Evolutionary conservation across 352 stramenopile species (phyloP).

Genomic region (Phytophthora hybrid): DNA sequence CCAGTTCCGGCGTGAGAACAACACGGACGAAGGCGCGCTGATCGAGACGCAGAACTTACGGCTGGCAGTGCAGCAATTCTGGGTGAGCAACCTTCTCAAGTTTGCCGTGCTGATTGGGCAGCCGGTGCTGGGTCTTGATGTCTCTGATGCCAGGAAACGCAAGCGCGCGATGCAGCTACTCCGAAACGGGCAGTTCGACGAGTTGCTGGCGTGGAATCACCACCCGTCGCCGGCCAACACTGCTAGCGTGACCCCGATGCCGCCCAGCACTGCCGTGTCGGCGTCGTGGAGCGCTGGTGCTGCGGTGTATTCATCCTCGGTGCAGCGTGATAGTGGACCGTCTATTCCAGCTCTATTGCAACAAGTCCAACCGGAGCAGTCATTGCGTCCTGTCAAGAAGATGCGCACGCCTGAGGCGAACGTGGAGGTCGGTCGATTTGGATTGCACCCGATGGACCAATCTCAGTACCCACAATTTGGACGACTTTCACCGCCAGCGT

Average conservation of each 20-base stretch:
- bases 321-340: constrained; percentile 37
- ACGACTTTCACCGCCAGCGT: constrained; percentile 31
- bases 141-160: constrained; percentile 86
- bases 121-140: constrained; percentile 73
- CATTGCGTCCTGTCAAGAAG: constrained; percentile 50
- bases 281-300: constrained; percentile 36
- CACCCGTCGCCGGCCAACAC: constrained; percentile 50
- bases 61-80: constrained; percentile 87
- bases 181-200: constrained; percentile 79
- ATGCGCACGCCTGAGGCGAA: constrained; percentile 57
- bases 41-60: constrained; percentile 77
- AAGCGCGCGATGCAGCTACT: constrained; percentile 83
- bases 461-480: constrained; percentile 41
- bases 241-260: constrained; percentile 53
- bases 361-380: constrained; percentile 33
- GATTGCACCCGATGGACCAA: constrained; percentile 37
- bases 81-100: constrained; percentile 87
- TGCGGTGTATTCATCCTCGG: constrained; percentile 35
- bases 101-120: constrained; percentile 82
- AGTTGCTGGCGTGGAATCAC: constrained; percentile 72
- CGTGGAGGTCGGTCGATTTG: constrained; percentile 35
- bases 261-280: constrained; percentile 17
- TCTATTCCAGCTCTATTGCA: constrained; percentile 45
- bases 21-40: constrained; percentile 78
- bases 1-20: constrained; percentile 86